Percentiles rank a stretch among this genome's conserved stretches.
phyloP scores from a whole-genome alignment of 441 rosid genomes.

The Erodium texanum region DNA sequence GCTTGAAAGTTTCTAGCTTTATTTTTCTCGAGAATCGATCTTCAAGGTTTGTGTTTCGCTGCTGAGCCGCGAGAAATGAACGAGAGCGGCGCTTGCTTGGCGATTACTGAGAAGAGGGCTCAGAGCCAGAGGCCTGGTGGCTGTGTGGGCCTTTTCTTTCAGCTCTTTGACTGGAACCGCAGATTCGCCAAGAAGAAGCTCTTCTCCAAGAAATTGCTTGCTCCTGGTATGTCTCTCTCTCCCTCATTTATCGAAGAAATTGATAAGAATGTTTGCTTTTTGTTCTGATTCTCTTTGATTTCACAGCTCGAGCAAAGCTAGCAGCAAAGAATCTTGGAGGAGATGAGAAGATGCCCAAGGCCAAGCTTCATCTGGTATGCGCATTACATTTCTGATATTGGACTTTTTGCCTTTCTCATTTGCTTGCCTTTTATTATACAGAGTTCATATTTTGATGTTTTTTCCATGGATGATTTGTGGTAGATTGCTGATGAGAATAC shows the following conservation, averaged over 20 bases:
- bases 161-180: constrained; percentile 80
- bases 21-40: not conserved
- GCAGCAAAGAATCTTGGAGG: constrained; percentile 53
- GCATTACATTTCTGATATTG: not conserved
- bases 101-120: constrained; percentile 60
- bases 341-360: constrained; percentile 75
- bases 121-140: constrained; percentile 49
- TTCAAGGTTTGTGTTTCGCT: constrained; percentile 17
- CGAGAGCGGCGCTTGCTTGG: constrained; percentile 35
- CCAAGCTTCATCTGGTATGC: constrained; percentile 54
- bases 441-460: no score
- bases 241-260: no score
- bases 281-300: constrained; percentile 12
- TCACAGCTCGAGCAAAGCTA: constrained; percentile 47
- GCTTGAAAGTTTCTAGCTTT: not conserved
- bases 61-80: constrained; percentile 33
- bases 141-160: constrained; percentile 81
- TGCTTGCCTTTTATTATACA: not conserved
- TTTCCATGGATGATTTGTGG: not conserved
- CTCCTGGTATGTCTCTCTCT: constrained; percentile 37
- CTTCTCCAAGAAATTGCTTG: constrained; percentile 63
- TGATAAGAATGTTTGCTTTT: not conserved
- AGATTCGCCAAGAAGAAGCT: constrained; percentile 72
- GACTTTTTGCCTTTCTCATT: not conserved
- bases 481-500: constrained; percentile 72